Evolutionary conservation across 352 stramenopile species (phyloP), one percentile per base, ranked within the genome.

Genomic region (Aphanomyces cochlioides): DNA sequence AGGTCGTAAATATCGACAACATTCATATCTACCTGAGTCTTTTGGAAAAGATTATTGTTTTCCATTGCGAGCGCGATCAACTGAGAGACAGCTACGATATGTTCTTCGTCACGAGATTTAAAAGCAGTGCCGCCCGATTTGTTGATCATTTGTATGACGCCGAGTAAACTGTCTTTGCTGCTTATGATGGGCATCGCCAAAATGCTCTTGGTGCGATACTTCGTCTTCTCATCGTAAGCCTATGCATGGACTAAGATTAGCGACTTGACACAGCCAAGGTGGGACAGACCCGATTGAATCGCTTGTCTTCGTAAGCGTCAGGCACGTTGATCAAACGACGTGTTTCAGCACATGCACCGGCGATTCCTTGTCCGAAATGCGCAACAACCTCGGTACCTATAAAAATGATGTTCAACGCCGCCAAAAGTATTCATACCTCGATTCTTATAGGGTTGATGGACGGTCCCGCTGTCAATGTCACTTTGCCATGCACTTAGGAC

Each of bases 121-220:
- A 92, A 92, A 28, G 83, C 81, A 12, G 85, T 83, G 7, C 83
- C 85, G 19, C 85, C 83, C 0, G 85, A 88, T 45, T 92, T 92
- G 74, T 90, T 92, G 68, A 90, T 92, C 8, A 92, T 84, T 47
- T 92, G 85, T 2, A 92, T 83, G 7, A 92, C 85, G 28, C 85
- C 85, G 3, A 92, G 73, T 4, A 92, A 73, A 6, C 57, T 81
- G 15, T 84, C 67, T 5, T 77, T 67, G 15, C 79, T 88, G 6
- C 80, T 85, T 17, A 92, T 71, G 38, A 90, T 92, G 5, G 85
- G 85, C 6, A 90, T 80, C 0, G 85, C 85, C 5, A 92, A 68
- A 73, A 92, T 92, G 57, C 83, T 90, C 61, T 92, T 92, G 5
- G 85, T 92, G 19, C 83, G 78, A 64, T 92, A 92, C 63, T 89